Evolutionary conservation across 2,329 filamentous ascomycete genomes (phyloP), one percentile per base, ranked within the genome.

Genomic region (Fusarium proliferatum): DNA sequence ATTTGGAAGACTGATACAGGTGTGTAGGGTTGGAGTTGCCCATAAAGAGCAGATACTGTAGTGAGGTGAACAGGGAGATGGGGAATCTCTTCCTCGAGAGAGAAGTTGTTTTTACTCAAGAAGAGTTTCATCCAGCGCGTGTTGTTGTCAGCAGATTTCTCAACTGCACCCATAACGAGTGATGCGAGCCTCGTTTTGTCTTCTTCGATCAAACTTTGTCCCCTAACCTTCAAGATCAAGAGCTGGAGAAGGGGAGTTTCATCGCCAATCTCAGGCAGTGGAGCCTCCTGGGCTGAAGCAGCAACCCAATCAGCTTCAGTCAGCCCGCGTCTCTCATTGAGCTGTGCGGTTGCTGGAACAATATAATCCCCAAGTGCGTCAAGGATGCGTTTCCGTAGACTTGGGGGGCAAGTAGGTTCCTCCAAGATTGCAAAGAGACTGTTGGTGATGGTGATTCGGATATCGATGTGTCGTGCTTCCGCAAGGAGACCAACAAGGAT

Each of bases 41-140:
- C 21, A 51, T 78, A 77, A 19, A 78, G 33, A 5, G 53, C 30
- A 2, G 51, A 16, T 5, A 80, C 56, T 6, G 66, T 33, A 1
- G 6, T 16, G 5, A 74, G 68, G 9, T 70, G 73, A 0, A 77
- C 48, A 1, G 82, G 81, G 2, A 78, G 60, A 2, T 56, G 28
- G 0, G 81, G 79, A 12, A 82, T 57, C 3, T 42, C n/a, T 10
- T 79, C 72, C 19, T 67, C 60, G 2, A 80, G 55, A 1, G 42
- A 26, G n/a, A 83, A 76, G 0, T 71, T 61, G 48, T 83, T 76
- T 52, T 73, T 78, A n/a, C 67, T 62, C 6, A 81, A 55, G 42
- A 84, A 84, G 15, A 81, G 52, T 1, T 67, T 49, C 28, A 78
- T 77, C 81, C 82, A 84, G 30, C 78, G 77, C 6, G 38, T 53